phyloP scores from a whole-genome alignment of 495 filamentous ascomycete species.

The Recurvomyces mirabilis region DNA sequence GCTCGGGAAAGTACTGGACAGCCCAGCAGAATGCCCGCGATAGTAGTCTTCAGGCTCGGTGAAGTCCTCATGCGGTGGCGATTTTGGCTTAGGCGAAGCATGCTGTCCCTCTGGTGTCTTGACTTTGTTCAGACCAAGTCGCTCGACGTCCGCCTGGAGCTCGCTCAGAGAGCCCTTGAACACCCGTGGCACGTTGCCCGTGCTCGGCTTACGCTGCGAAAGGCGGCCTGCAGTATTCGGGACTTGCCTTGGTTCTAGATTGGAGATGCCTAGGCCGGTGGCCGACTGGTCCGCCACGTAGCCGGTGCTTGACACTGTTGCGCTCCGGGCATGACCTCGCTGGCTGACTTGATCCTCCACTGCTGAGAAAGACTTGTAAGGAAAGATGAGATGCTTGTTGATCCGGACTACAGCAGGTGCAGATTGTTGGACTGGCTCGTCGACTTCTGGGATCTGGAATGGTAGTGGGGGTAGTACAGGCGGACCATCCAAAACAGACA shows the following conservation, averaged over 20 bases:
- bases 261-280: neutral
- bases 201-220: constrained; percentile 1
- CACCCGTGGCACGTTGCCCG: constrained; percentile 12
- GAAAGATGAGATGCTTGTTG: neutral
- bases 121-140: constrained; percentile 7
- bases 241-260: neutral
- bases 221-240: neutral
- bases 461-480: constrained; percentile 4
- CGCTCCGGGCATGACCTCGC: constrained; percentile 8
- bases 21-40: constrained; percentile 3
- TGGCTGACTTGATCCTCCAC: constrained; percentile 11
- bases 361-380: constrained; percentile 11
- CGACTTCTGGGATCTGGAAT: neutral
- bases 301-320: constrained; percentile 3
- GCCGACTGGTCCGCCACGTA: neutral
- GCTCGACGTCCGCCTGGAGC: constrained; percentile 1
- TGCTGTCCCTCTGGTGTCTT: constrained; percentile 7
- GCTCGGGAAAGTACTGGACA: neutral
- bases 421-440: neutral
- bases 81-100: neutral
- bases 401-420: neutral
- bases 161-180: constrained; percentile 10
- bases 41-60: constrained; percentile 1
- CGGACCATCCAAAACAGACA: neutral
- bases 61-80: neutral